phyloP scores from a whole-genome alignment of 1,139 yeast genomes.

The Taiozyma sp. region DNA sequence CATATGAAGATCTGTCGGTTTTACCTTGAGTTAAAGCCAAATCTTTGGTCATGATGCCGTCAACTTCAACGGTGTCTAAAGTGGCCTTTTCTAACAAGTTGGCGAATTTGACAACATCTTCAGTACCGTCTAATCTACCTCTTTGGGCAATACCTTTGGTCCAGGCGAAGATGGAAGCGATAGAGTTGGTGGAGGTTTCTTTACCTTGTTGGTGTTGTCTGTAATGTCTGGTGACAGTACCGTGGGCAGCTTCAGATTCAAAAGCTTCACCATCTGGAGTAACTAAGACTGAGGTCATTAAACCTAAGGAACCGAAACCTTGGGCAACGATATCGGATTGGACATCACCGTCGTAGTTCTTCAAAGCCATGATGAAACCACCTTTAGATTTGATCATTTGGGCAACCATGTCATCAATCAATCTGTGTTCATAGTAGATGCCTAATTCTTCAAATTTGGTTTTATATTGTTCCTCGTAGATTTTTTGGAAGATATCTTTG shows the following conservation, averaged over 20 bases:
- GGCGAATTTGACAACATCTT: conserved; percentile 78
- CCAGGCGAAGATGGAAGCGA: conserved; percentile 98
- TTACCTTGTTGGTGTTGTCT: conserved; percentile 94
- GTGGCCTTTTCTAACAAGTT: conserved; percentile 75
- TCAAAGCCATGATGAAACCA: conserved; percentile 91
- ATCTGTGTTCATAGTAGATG: conserved; percentile 93
- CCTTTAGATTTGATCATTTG: conserved; percentile 96
- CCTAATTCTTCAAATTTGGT: conserved; percentile 65
- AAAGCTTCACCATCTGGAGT: conserved; percentile 95
- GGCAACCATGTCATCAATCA: conserved; percentile 98
- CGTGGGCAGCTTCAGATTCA: conserved; percentile 97
- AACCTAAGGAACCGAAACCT: conserved; percentile 93
- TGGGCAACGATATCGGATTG: conserved; percentile 97
- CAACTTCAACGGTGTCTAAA: conserved; percentile 77
- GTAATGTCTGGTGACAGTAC: conserved; percentile 94
- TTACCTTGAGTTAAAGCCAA: conserved; percentile 84
- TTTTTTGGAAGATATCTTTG: conserved; percentile 84
- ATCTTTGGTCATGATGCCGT: conserved; percentile 93
- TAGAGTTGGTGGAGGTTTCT: conserved; percentile 96
- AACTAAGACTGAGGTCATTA: conserved; percentile 91
- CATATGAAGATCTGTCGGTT: conserved; percentile 74
- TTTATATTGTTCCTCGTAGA: conserved; percentile 70
- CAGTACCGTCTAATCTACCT: conserved; percentile 82
- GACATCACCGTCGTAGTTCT: conserved; percentile 97
- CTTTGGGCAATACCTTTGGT: conserved; percentile 88